A percentile compares a stretch with the other conserved stretches of the same genome.
phyloP scores from a whole-genome alignment of 164 flowering plant genomes.

The Vitis amurensis region DNA sequence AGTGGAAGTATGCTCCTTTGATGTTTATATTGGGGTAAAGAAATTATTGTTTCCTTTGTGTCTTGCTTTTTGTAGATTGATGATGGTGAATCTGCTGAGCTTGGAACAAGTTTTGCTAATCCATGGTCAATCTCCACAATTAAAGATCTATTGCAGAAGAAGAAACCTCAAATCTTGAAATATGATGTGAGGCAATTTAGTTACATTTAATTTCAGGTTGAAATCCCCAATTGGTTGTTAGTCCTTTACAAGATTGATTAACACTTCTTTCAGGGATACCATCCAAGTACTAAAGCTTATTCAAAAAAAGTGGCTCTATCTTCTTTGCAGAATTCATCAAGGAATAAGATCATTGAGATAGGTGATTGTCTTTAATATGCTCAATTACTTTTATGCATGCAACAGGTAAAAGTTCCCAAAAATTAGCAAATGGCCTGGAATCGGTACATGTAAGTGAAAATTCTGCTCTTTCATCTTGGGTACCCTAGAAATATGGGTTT shows the following conservation, averaged over 20 bases:
- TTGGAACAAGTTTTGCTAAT: conserved; percentile 32
- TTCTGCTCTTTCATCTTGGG: too few relatives aligned
- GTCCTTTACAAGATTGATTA: conserved; percentile 1
- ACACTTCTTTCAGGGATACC: conserved; percentile 69
- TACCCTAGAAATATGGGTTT: too few relatives aligned
- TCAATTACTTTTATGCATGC: background rate
- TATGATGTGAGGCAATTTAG: conserved; percentile 54
- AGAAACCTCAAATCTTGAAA: conserved; percentile 44
- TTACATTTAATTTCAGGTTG: background rate
- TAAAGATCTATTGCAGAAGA: conserved; percentile 47
- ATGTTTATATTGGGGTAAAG: background rate
- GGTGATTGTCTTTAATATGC: conserved; percentile 39
- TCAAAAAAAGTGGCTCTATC: conserved; percentile 60
- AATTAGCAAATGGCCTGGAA: too few relatives aligned
- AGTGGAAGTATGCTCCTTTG: background rate
- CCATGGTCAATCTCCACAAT: conserved; percentile 78
- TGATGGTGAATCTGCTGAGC: conserved; percentile 15
- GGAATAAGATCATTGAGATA: conserved; percentile 74
- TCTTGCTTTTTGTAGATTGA: conserved; percentile 32
- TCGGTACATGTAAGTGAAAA: too few relatives aligned
- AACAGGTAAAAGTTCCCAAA: too few relatives aligned
- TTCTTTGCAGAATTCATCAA: conserved; percentile 53
- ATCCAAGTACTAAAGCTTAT: conserved; percentile 50
- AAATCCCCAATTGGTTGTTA: background rate
- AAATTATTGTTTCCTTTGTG: conserved; percentile 7